Evolutionary conservation across 768 basidiomycete species (phyloP).

Genomic region (Suillus decipiens): DNA sequence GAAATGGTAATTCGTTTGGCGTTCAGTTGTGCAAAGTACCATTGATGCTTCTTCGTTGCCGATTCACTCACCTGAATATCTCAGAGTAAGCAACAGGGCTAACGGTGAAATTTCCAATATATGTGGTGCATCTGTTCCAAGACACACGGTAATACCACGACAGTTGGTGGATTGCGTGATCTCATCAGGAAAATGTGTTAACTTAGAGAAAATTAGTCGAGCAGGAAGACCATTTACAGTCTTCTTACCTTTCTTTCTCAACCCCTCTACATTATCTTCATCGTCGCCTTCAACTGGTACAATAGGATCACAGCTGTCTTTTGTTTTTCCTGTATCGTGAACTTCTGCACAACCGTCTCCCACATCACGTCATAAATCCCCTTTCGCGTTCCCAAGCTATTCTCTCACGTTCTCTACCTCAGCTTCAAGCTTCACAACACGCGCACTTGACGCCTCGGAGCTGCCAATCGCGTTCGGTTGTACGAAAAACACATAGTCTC

Average conservation of each 20-base stretch:
- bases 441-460: slow-evolving; percentile 36
- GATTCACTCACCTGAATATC: too few species aligned
- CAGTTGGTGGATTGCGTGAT: too few species aligned
- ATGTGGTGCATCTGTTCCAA: too few species aligned
- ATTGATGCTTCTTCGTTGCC: too few species aligned
- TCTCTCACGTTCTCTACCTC: slow-evolving; percentile 68
- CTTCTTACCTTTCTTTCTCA: slow-evolving; percentile 3
- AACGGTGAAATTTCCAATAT: too few species aligned
- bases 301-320: slow-evolving; percentile 11
- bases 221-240: background rate
- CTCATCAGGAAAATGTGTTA: too few species aligned
- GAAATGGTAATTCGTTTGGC: too few species aligned
- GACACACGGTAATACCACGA: too few species aligned
- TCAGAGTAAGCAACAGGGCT: too few species aligned
- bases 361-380: slow-evolving; percentile 93
- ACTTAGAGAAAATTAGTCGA: background rate
- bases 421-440: slow-evolving; percentile 66
- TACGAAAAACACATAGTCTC: slow-evolving; percentile 69
- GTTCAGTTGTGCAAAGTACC: too few species aligned
- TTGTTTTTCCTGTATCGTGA: slow-evolving; percentile 44
- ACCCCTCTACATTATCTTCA: background rate
- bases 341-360: slow-evolving; percentile 75
- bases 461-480: slow-evolving; percentile 36
- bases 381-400: slow-evolving; percentile 81
- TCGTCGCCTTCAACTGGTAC: background rate